A percentile compares a stretch with the other conserved stretches of the same genome.
Evolutionary conservation across 2,329 filamentous ascomycete species (phyloP).

Genomic region (Ophiostoma quercus): DNA sequence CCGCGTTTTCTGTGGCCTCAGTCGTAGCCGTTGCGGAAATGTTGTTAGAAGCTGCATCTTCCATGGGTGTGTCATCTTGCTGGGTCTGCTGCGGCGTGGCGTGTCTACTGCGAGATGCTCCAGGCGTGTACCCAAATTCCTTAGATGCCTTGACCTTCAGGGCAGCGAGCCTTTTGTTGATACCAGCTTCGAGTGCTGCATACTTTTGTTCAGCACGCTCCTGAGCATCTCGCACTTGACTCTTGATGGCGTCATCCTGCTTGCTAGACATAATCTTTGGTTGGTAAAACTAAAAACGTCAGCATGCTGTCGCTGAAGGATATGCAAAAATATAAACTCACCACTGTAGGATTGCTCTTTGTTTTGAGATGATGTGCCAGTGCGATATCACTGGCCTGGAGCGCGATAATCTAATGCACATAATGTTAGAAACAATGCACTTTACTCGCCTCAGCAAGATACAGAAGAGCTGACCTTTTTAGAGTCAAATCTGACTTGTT

Average conservation of each 20-base stretch:
- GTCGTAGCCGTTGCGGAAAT: slow-evolving; percentile 7
- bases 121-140: neutral
- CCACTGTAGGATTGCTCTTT: slow-evolving; percentile 64
- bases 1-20: slow-evolving; percentile 27
- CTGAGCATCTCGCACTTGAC: neutral
- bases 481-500: slow-evolving; percentile 72
- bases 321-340: slow-evolving; percentile 42
- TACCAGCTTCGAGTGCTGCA: neutral
- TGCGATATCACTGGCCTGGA: slow-evolving; percentile 66
- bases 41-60: neutral
- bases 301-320: neutral
- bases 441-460: neutral
- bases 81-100: neutral
- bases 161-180: neutral
- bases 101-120: neutral
- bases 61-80: neutral
- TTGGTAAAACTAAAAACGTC: neutral
- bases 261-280: neutral
- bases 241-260: neutral
- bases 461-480: slow-evolving; percentile 46
- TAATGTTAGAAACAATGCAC: slow-evolving; percentile 12
- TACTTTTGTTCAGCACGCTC: neutral
- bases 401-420: slow-evolving; percentile 62
- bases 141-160: neutral
- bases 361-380: slow-evolving; percentile 71